These are phyloP conservation scores for Piromyces finnis DNA, from an alignment of 192 early-diverging fungal species.

Conservation along the genomic window DNA sequence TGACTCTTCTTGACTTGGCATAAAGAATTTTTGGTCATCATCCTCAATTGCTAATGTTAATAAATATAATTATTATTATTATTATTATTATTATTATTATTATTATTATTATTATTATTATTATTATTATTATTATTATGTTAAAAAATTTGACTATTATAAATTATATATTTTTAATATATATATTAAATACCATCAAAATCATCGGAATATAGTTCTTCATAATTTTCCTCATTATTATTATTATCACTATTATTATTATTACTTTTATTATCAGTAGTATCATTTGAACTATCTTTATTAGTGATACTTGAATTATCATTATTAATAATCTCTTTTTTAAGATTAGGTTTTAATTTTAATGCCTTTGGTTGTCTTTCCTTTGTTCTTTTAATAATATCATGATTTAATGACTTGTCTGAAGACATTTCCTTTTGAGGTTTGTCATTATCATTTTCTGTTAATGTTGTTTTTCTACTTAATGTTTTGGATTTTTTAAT, in stretches of 20 bases:
- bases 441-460: neutral
- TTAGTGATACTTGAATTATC: neutral
- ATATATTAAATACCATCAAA: neutral
- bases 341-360: neutral
- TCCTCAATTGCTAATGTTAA: neutral
- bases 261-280: neutral
- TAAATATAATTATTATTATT: neutral
- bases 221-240: neutral
- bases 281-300: neutral
- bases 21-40: neutral
- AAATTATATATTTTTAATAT: neutral
- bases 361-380: neutral
- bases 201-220: neutral
- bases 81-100: too few species aligned
- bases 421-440: neutral
- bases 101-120: too few species aligned
- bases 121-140: too few species aligned
- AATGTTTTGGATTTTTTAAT: neutral
- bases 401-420: neutral
- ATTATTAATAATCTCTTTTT: neutral
- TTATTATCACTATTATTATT: neutral
- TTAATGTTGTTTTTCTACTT: neutral
- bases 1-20: neutral
- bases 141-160: too few species aligned
- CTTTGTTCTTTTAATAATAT: neutral